Conservation (phyloP, 106 monocot species). For the Phalaenopsis equestris region DNA sequence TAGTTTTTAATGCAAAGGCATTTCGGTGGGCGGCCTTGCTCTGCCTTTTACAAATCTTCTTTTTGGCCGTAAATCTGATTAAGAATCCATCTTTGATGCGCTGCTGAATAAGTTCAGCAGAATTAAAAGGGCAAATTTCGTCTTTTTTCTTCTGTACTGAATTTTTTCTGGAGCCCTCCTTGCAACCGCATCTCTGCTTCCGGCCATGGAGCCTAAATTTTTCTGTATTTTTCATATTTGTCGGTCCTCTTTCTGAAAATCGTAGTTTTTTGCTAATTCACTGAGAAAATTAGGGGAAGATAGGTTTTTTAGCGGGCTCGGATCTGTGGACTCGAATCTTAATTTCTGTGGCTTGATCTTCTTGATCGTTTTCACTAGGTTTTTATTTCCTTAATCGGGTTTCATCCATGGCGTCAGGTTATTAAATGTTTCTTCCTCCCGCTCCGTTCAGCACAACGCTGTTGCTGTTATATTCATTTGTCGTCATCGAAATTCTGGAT, state of each 20-base stretch:
- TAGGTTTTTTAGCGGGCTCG: not conserved
- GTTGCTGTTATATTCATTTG: not conserved
- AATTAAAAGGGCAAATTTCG: not conserved
- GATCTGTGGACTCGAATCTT: not conserved
- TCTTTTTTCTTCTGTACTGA: not conserved
- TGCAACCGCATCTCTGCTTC: not conserved
- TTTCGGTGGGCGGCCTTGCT: not conserved
- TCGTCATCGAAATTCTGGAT: not conserved
- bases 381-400: not conserved
- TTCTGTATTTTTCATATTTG: not conserved
- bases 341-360: not conserved
- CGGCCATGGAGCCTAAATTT: not conserved
- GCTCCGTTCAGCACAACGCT: not conserved
- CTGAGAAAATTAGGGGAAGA: not conserved
- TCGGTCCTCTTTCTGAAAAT: not conserved
- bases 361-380: not conserved
- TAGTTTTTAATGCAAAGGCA: not conserved
- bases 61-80: not conserved
- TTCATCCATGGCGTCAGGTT: slow-evolving; percentile 4
- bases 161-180: not conserved
- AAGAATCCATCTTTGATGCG: not conserved
- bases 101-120: not conserved
- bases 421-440: not conserved
- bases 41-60: not conserved
- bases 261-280: not conserved